Percentiles rank a stretch among this genome's conserved stretches.
phyloP scores from a whole-genome alignment of 2,329 filamentous ascomycete species.

The Ceratocystis alfenasii region DNA sequence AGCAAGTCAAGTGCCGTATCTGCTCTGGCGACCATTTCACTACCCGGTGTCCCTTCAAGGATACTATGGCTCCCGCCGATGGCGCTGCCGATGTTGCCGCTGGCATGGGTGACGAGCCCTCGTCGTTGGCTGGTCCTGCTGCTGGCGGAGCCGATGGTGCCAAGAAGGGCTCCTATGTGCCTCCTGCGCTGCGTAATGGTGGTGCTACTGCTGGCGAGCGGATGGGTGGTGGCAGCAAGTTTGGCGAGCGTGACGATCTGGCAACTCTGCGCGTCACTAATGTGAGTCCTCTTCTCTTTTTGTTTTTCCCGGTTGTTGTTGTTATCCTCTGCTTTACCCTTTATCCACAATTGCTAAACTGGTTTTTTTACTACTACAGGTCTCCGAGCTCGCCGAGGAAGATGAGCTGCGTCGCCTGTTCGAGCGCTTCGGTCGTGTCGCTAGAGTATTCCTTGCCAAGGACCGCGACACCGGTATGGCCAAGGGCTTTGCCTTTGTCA shows the following conservation, averaged over 20 bases:
- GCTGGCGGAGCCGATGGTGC: slow-evolving; percentile 44
- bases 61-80: slow-evolving; percentile 87
- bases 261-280: slow-evolving; percentile 96
- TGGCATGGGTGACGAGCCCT: slow-evolving; percentile 40
- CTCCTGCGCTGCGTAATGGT: slow-evolving; percentile 75
- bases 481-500: slow-evolving; percentile 99
- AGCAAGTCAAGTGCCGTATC: slow-evolving; percentile 99
- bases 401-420: slow-evolving; percentile 94
- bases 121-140: slow-evolving; percentile 29
- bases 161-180: slow-evolving; percentile 79
- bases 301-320: neutral
- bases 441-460: slow-evolving; percentile 93
- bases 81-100: slow-evolving; percentile 44
- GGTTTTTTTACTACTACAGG: slow-evolving; percentile 37
- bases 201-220: slow-evolving; percentile 57
- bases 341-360: neutral
- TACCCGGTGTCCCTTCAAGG: slow-evolving; percentile 97
- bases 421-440: slow-evolving; percentile 91
- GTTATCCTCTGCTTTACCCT: neutral
- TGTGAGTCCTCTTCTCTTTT: slow-evolving; percentile 45
- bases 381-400: slow-evolving; percentile 95
- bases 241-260: slow-evolving; percentile 83
- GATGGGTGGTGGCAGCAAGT: slow-evolving; percentile 65
- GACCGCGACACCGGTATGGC: slow-evolving; percentile 91
- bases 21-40: slow-evolving; percentile 99